phyloP scores from a whole-genome alignment of 257 asterid species.

The Solanum dulcamara region DNA sequence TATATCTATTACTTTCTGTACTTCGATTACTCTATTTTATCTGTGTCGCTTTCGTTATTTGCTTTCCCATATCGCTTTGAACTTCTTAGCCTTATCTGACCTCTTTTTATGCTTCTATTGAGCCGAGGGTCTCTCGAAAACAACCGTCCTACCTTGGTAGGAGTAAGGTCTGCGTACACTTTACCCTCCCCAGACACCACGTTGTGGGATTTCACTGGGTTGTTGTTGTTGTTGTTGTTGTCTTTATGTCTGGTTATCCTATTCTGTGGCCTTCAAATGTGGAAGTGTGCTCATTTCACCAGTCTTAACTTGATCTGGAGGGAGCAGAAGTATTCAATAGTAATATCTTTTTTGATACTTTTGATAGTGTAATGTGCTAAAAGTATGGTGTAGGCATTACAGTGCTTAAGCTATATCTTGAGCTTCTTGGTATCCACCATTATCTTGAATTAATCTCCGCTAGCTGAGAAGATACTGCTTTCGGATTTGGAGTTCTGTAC shows the following conservation, averaged over 20 bases:
- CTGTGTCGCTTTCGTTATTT: too few relatives aligned
- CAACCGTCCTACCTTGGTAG: too few relatives aligned
- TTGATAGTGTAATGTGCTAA: not conserved
- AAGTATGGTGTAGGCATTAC: not conserved
- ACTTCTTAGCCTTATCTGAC: too few relatives aligned
- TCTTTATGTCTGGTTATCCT: not conserved
- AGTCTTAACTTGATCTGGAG: not conserved
- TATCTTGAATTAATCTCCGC: not conserved
- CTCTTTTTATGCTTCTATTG: too few relatives aligned
- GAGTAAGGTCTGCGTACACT: too few relatives aligned
- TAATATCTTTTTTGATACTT: not conserved
- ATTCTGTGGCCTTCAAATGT: not conserved
- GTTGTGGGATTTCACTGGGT: too few relatives aligned
- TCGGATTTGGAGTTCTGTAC: not conserved
- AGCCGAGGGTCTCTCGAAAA: too few relatives aligned
- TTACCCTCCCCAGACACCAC: too few relatives aligned
- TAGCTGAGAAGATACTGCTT: not conserved
- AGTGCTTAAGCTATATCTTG: not conserved
- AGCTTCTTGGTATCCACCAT: not conserved
- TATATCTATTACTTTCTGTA: too few relatives aligned
- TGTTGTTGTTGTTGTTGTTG: too few relatives aligned
- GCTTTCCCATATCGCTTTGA: too few relatives aligned
- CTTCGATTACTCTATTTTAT: too few relatives aligned
- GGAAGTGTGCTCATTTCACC: not conserved
- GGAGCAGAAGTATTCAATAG: not conserved